Base-by-base conservation (phyloP, 176 grass and related monocot species). In the Pontederia paniculata region DNA sequence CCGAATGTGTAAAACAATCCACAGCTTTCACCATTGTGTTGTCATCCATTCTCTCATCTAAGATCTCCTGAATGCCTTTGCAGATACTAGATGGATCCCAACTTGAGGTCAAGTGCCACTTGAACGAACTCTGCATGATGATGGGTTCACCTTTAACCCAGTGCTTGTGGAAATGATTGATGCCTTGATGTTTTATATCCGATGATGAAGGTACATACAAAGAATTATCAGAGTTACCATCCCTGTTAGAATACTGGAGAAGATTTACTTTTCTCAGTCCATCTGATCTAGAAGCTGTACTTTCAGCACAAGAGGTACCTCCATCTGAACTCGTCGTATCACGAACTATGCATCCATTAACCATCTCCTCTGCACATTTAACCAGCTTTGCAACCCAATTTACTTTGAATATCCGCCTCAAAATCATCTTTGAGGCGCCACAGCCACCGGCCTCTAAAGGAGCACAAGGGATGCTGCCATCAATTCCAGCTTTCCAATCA, bases 391-490 rank as follows among this genome's bases (percentile, higher is more conserved):
- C 70, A 47, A 97, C 85, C 93, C 93, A 97, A 63, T 97, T 90
- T 63, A 97, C 88, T 80, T 97, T 97, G 41, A 97, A 86, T 84
- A 97, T 75, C n/a, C 93, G 74, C 41, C 93, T 78, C 68, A 97
- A 83, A 51, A 88, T 60, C 65, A 98, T 65, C 57, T 98, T 83
- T 60, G 86, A 88, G 69, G 71, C 80, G 28, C 86, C 86, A 63
- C 93, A 98, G 45, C 93, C 93, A 66, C 80, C 77, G 54, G 77
- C 80, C 10, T 77, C 82, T 13, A 67, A 56, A 49, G 90, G 80
- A 28, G 80, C 79, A 69, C 93, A 98, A 54, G 74, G 76, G 20
- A 98, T 81, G 60, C 55, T 84, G 21, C 86, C 93, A 79, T 81
- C 80, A 71, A 67, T 88, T 57, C 68, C 79, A 48, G 74, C 77